Evolutionary conservation across 257 asterid genomes (phyloP).

Genomic region (Nicotiana obtusifolia): DNA sequence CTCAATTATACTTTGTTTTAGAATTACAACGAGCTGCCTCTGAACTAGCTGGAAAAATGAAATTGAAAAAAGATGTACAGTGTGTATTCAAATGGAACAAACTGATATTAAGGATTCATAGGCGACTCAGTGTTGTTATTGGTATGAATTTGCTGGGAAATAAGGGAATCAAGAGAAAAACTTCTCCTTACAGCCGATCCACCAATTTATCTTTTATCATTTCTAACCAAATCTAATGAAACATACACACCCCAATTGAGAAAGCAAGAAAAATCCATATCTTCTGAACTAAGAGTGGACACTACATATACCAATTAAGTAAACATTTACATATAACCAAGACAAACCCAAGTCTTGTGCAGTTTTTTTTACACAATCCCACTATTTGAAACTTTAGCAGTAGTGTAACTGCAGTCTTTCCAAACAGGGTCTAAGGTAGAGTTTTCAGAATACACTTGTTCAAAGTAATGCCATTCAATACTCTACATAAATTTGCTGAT

Average conservation of each 20-base stretch:
- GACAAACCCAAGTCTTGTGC: neutral
- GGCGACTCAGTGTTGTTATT: neutral
- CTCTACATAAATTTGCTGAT: neutral
- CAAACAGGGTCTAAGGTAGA: neutral
- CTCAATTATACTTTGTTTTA: no score
- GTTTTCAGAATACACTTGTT: neutral
- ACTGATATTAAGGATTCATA: neutral
- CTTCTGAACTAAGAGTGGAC: neutral
- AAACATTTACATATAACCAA: neutral
- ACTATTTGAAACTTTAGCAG: neutral
- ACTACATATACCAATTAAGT: slow-evolving; percentile 4
- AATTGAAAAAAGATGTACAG: no score
- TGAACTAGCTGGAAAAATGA: no score
- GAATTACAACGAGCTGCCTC: no score
- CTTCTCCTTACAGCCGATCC: slow-evolving; percentile 10
- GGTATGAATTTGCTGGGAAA: neutral
- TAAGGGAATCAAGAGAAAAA: neutral
- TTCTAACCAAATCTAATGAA: slow-evolving; percentile 11
- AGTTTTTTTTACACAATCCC: neutral
- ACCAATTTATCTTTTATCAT: slow-evolving; percentile 15
- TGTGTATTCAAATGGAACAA: no score
- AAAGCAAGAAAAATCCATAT: neutral
- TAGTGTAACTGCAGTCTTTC: neutral
- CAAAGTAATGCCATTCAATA: neutral
- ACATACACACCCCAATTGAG: slow-evolving; percentile 1